phyloP scores from a whole-genome alignment of 306 rosid genomes.

The Potentilla sterilis region DNA sequence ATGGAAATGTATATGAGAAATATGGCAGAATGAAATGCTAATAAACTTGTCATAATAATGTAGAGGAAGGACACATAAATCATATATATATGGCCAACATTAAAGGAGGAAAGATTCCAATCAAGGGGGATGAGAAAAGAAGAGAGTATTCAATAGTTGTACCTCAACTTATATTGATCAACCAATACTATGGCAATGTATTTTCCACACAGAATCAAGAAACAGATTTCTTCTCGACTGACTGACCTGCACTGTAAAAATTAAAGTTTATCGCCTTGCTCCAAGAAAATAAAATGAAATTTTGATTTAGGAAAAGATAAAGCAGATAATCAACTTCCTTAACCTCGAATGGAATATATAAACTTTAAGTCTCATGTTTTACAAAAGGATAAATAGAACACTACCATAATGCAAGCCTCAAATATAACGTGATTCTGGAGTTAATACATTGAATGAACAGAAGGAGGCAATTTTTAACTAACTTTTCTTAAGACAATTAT shows the following conservation, averaged over 20 bases:
- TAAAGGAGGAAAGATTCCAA: neutral
- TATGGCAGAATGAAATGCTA: neutral
- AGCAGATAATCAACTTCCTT: neutral
- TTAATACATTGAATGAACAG: neutral
- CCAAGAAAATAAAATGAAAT: constrained; percentile 12
- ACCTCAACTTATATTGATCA: constrained; percentile 85
- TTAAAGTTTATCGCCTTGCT: constrained; percentile 31
- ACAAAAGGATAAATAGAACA: neutral
- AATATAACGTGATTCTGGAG: neutral
- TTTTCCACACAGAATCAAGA: constrained; percentile 71
- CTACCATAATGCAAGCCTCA: neutral
- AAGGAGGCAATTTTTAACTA: neutral
- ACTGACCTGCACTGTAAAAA: constrained; percentile 83
- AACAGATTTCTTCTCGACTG: constrained; percentile 61
- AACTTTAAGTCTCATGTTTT: neutral
- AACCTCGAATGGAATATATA: neutral
- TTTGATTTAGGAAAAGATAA: constrained; percentile 2
- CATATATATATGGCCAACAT: constrained; percentile 11
- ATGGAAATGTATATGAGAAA: neutral
- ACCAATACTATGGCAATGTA: constrained; percentile 86
- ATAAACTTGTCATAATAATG: constrained; percentile 5
- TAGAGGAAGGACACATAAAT: neutral
- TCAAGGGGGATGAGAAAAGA: neutral
- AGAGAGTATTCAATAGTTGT: constrained; percentile 22
- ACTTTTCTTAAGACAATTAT: neutral